Percentiles rank a stretch among this genome's conserved stretches.
Conservation (phyloP, 2,329 filamentous ascomycete genomes). For the Trichophyton equinum region DNA sequence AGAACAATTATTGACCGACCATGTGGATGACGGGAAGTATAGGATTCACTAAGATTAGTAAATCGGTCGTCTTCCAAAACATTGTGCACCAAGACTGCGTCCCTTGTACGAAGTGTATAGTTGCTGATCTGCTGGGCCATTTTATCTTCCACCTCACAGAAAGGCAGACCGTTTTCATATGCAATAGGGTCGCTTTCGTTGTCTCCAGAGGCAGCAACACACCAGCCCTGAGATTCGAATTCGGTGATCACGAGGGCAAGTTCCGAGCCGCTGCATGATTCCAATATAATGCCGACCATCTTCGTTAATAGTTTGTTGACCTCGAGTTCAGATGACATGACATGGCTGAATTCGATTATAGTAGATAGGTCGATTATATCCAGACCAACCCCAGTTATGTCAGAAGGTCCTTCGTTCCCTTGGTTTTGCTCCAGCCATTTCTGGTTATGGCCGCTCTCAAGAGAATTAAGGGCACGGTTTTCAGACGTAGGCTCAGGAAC, state of each 20-base stretch:
- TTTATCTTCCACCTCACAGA: constrained; percentile 45
- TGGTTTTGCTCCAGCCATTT: constrained; percentile 33
- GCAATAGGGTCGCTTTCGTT: constrained; percentile 43
- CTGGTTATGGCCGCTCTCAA: constrained; percentile 31
- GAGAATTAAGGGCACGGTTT: constrained; percentile 19
- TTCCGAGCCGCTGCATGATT: constrained; percentile 49
- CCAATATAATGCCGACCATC: constrained; percentile 52
- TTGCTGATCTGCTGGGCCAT: constrained; percentile 50
- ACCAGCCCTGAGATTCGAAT: constrained; percentile 45
- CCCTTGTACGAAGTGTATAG: constrained; percentile 50
- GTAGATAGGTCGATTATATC: constrained; percentile 53
- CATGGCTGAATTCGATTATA: constrained; percentile 52
- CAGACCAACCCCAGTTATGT: constrained; percentile 31
- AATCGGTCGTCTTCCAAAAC: constrained; percentile 54
- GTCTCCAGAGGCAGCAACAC: constrained; percentile 48
- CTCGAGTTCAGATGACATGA: constrained; percentile 52
- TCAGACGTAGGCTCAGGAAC: constrained; percentile 18
- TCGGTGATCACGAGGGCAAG: constrained; percentile 50
- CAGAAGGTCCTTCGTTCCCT: constrained; percentile 26
- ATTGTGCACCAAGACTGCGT: constrained; percentile 52
- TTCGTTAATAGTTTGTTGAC: constrained; percentile 51
- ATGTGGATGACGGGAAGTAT: constrained; percentile 42
- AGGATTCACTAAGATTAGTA: constrained; percentile 46
- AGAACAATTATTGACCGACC: constrained; percentile 50
- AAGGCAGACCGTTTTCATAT: constrained; percentile 42